Percentiles rank a stretch among this genome's conserved stretches.
Evolutionary conservation across 441 rosid genomes (phyloP).

Genomic region (Eutrema salsugineum): DNA sequence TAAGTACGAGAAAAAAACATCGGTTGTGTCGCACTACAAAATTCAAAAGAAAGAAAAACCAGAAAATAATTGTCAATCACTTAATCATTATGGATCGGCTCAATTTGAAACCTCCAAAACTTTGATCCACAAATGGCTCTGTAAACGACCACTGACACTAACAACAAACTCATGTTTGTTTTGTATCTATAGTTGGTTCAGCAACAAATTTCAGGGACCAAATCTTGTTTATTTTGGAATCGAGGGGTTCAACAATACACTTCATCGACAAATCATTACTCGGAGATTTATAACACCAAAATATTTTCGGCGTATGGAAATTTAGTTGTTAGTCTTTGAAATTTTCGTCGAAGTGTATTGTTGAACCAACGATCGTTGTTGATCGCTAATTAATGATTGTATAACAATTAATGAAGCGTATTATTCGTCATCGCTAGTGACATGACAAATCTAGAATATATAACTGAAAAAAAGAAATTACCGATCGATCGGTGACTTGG

Average conservation of each 20-base stretch:
- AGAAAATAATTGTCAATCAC: background rate
- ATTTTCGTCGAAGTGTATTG: background rate
- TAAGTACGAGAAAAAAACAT: constrained; percentile 84
- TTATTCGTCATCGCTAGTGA: background rate
- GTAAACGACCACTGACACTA: background rate
- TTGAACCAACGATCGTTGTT: background rate
- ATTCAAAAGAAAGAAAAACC: background rate
- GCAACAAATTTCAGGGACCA: background rate
- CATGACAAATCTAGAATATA: background rate
- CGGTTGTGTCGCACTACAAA: constrained; percentile 64
- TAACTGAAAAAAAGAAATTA: constrained; percentile 23
- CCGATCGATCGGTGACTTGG: constrained; percentile 57
- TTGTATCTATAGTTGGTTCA: background rate
- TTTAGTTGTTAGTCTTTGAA: background rate
- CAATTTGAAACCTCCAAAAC: background rate
- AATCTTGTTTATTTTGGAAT: background rate
- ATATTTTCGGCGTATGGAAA: background rate
- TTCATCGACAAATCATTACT: background rate
- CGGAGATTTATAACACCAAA: background rate
- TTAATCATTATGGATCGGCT: background rate
- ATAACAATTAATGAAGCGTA: background rate
- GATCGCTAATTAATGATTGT: background rate
- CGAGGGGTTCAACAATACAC: background rate
- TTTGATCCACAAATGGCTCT: background rate
- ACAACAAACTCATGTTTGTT: background rate